Evolutionary conservation across 768 basidiomycete genomes (phyloP), one percentile per base, ranked within the genome.

Genomic region (Tephrocybe sp.): DNA sequence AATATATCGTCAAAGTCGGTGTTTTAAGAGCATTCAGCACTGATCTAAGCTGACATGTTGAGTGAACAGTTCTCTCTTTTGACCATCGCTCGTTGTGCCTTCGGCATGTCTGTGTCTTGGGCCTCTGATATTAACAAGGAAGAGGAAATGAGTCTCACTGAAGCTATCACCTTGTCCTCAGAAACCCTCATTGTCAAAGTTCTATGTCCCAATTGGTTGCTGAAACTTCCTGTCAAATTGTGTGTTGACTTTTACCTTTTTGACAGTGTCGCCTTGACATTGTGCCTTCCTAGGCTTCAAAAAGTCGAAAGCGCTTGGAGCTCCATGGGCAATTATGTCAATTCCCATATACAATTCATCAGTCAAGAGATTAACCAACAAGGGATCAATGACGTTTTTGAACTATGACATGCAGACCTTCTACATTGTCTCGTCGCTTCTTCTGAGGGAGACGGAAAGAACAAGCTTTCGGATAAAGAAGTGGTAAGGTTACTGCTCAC

Each of bases 201-300:
- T n/a, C 24, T 63, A 21, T 18, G 59, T 12, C 64, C 65, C 1
- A 40, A 50, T 30, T 66, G 65, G 65, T 38, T 56, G 3, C 62
- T 60, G 45, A 58, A 57, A 37, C 52, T 66, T 18, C 63, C 63
- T 26, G 57, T 66, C 36, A 34, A 58, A 54, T 15, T 23, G 65
- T 66, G 38, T 21, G 33, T 46, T 38, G n/a, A 21, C 23, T 36
- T 15, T 8, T 21, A 21, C 9, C 12, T 11, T 41, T 41, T 21
- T 17, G 15, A 33, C 28, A 21, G 40, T 14, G 15, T 18, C 6
- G 6, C 30, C 17, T 20, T 50, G 33, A 41, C 14, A 24, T 40
- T n/a, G 10, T 5, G 46, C 34, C 34, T 15, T 10, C 4, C 18
- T 18, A 63, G 58, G 37, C 48, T 64, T 18, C 55, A 42, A 8